These are phyloP conservation scores for Sporothrix brunneoviolacea DNA, from an alignment of 2,329 filamentous ascomycete species.

Conservation along the genomic window DNA sequence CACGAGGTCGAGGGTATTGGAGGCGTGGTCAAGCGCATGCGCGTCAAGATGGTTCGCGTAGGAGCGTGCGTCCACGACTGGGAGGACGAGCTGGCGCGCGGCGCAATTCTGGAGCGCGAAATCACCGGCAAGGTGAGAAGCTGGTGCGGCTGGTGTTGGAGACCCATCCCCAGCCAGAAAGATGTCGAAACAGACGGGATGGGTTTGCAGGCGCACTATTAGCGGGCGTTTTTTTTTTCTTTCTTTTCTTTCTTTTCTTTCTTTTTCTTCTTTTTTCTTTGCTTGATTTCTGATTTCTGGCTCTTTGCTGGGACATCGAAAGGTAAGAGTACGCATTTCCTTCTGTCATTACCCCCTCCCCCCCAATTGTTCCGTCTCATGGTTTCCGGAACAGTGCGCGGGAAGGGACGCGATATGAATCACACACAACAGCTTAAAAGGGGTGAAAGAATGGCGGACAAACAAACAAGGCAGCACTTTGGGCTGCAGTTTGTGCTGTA, in stretches of 20 bases:
- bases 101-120: slow-evolving; percentile 64
- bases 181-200: slow-evolving; percentile 30
- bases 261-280: not conserved
- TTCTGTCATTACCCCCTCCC: not conserved
- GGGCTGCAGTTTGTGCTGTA: not conserved
- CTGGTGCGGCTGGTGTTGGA: slow-evolving; percentile 89
- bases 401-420: too few species aligned
- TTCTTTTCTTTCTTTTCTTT: not conserved
- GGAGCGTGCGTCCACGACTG: slow-evolving; percentile 82
- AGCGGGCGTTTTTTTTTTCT: not conserved
- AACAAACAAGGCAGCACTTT: not conserved
- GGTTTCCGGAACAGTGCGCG: too few species aligned
- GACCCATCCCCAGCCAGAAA: slow-evolving; percentile 58
- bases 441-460: not conserved
- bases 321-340: not conserved
- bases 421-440: not conserved
- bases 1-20: slow-evolving; percentile 92
- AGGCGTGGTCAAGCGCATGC: slow-evolving; percentile 78
- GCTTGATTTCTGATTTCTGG: not conserved
- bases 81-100: slow-evolving; percentile 65
- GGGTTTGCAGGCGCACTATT: slow-evolving; percentile 11
- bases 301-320: not conserved
- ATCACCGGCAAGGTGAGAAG: slow-evolving; percentile 61
- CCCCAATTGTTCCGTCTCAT: too few species aligned
- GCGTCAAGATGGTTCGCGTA: slow-evolving; percentile 73